Percentiles rank a stretch among this genome's conserved stretches.
Evolutionary conservation across 805 yeast species (phyloP).

Genomic region (Metschnikowia vanudenii): DNA sequence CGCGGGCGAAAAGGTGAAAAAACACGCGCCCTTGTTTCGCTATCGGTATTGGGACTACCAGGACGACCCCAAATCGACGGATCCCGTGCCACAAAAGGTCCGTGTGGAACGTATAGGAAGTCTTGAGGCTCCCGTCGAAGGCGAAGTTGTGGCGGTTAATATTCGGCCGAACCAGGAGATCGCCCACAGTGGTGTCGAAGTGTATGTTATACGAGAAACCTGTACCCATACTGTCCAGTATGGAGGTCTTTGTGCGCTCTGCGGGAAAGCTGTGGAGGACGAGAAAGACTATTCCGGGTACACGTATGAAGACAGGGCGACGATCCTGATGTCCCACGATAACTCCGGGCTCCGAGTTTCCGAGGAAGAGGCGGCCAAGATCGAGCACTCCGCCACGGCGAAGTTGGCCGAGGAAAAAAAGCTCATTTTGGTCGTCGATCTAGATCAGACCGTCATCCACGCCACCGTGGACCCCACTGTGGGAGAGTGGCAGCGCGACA

Average conservation of each 20-base stretch:
- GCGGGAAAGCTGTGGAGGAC: slow-evolving; percentile 75
- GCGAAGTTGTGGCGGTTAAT: slow-evolving; percentile 52
- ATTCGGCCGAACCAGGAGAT: slow-evolving; percentile 63
- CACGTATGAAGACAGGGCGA: slow-evolving; percentile 69
- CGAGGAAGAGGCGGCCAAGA: slow-evolving; percentile 78
- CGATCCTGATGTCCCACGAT: slow-evolving; percentile 87
- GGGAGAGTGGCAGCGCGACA: slow-evolving; percentile 92
- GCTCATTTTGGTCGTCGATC: slow-evolving; percentile 87
- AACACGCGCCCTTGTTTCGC: slow-evolving; percentile 54
- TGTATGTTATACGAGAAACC: slow-evolving; percentile 69
- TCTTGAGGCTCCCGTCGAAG: slow-evolving; percentile 82
- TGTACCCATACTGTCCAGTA: slow-evolving; percentile 92
- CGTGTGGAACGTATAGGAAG: slow-evolving; percentile 70
- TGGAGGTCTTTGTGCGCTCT: slow-evolving; percentile 91
- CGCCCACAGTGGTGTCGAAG: slow-evolving; percentile 40
- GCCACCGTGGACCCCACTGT: slow-evolving; percentile 98
- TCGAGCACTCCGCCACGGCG: slow-evolving; percentile 66
- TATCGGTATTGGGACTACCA: slow-evolving; percentile 69
- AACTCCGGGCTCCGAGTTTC: slow-evolving; percentile 82
- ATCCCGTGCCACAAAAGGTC: slow-evolving; percentile 41
- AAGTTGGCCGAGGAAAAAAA: slow-evolving; percentile 61
- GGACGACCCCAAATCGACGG: slow-evolving; percentile 50
- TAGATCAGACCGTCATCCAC: slow-evolving; percentile 96
- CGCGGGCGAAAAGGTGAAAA: slow-evolving; percentile 46
- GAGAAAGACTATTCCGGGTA: slow-evolving; percentile 74